These are phyloP conservation scores for Fusarium subglutinans DNA, from an alignment of 2,329 filamentous ascomycete species.

Conservation along the genomic window DNA sequence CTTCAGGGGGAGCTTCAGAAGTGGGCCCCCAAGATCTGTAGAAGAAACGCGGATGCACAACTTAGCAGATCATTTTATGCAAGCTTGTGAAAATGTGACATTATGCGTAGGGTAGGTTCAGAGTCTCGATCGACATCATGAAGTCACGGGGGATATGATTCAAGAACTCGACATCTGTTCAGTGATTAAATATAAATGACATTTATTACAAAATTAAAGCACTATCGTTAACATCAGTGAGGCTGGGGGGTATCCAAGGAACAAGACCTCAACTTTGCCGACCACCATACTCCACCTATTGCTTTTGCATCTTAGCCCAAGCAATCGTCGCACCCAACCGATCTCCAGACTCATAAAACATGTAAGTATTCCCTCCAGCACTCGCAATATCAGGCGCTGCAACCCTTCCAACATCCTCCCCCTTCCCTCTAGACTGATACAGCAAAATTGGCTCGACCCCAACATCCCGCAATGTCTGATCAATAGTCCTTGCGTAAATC, in stretches of 20 bases:
- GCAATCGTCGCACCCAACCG: slow-evolving; percentile 1
- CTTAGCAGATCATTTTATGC: neutral
- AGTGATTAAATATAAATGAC: too few species aligned
- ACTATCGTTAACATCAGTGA: neutral
- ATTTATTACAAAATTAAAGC: neutral
- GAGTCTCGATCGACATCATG: too few species aligned
- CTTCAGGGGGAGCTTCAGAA: neutral
- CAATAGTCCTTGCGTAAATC: slow-evolving; percentile 24
- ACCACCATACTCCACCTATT: neutral
- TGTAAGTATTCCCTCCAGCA: neutral
- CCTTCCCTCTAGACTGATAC: slow-evolving; percentile 7
- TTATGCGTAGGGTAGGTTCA: neutral
- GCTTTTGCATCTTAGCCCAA: slow-evolving; percentile 15
- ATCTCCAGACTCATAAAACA: slow-evolving; percentile 21
- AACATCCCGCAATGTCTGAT: slow-evolving; percentile 17
- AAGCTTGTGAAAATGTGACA: neutral
- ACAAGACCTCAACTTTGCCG: too few species aligned
- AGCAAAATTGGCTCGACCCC: slow-evolving; percentile 10
- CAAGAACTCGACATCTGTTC: too few species aligned
- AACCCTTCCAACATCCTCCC: slow-evolving; percentile 1
- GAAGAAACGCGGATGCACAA: neutral
- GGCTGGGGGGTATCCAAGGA: too few species aligned
- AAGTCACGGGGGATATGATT: too few species aligned
- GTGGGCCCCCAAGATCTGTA: neutral
- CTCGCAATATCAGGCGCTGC: slow-evolving; percentile 13